phyloP scores from a whole-genome alignment of 31 red algal species.

The Odonthalia washingtoniensis region DNA sequence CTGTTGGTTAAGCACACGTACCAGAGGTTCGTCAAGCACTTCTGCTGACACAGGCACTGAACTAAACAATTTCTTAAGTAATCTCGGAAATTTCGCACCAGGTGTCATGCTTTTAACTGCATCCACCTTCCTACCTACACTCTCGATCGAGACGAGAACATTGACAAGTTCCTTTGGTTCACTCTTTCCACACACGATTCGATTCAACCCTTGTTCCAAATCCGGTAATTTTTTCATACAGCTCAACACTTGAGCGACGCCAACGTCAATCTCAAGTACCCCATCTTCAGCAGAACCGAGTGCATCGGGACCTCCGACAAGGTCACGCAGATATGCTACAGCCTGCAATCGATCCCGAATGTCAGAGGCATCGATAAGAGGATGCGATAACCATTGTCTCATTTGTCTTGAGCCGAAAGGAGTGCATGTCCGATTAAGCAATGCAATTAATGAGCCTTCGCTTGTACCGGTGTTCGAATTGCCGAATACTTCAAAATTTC shows the following conservation, averaged over 20 bases:
- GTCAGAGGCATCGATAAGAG: constrained; percentile 49
- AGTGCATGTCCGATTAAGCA: constrained; percentile 63
- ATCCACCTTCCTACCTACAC: constrained; percentile 26
- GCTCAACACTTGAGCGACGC: constrained; percentile 22
- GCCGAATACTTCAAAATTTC: constrained; percentile 80
- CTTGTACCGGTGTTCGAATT: constrained; percentile 60
- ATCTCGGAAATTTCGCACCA: constrained; percentile 17
- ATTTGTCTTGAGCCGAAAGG: constrained; percentile 69
- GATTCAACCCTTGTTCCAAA: constrained; percentile 64
- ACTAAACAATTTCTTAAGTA: constrained; percentile 29
- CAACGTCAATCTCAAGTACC: not conserved
- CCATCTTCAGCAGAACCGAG: not conserved
- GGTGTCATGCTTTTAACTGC: not conserved
- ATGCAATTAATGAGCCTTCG: constrained; percentile 57
- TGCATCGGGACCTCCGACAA: not conserved
- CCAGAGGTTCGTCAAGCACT: constrained; percentile 39
- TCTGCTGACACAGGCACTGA: constrained; percentile 9
- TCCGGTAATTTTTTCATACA: constrained; percentile 54
- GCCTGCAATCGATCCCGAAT: constrained; percentile 60
- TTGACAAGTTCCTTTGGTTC: constrained; percentile 57
- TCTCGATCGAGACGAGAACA: constrained; percentile 46
- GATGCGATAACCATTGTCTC: constrained; percentile 77
- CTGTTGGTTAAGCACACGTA: constrained; percentile 32
- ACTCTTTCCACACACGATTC: constrained; percentile 58
- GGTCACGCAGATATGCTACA: constrained; percentile 54